Percentiles rank a stretch among this genome's conserved stretches.
Evolutionary conservation across 1,139 yeast genomes (phyloP).

Genomic region (Pichia sp.): DNA sequence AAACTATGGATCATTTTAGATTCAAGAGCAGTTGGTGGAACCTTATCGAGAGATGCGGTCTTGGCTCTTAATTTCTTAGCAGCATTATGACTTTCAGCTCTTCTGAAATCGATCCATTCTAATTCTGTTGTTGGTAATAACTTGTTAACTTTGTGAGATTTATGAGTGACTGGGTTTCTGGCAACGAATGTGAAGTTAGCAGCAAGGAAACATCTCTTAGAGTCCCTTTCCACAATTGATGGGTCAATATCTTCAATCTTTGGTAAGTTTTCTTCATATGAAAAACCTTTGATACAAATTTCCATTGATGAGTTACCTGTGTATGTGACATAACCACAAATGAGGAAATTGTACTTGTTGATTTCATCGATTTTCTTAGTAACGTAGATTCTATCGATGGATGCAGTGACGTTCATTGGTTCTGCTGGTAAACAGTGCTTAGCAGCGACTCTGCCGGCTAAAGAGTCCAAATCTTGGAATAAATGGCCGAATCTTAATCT

Average conservation of each 20-base stretch:
- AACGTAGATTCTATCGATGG: conserved; percentile 90
- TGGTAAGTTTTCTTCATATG: conserved; percentile 54
- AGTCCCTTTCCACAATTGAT: conserved; percentile 40
- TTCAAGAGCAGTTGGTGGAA: conserved; percentile 76
- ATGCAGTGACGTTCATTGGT: conserved; percentile 92
- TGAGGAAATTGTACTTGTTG: conserved; percentile 67
- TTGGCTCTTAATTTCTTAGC: conserved; percentile 78
- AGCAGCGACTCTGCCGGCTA: conserved; percentile 86
- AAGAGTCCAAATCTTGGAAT: conserved; percentile 87
- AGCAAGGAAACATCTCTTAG: conserved; percentile 50
- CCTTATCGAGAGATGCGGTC: conserved; percentile 51
- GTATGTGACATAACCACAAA: conserved; percentile 91
- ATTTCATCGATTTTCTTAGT: conserved; percentile 82
- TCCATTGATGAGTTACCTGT: conserved; percentile 96
- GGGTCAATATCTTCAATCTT: conserved; percentile 29
- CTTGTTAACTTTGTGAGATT: conserved; percentile 80
- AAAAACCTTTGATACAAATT: conserved; percentile 84
- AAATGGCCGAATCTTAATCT: conserved; percentile 87
- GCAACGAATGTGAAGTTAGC: conserved; percentile 97
- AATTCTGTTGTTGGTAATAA: conserved; percentile 68
- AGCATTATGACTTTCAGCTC: conserved; percentile 89
- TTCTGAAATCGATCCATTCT: conserved; percentile 80
- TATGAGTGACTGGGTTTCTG: conserved; percentile 85
- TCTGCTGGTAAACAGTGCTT: conserved; percentile 88
- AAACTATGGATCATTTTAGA: conserved; percentile 70